Base-by-base conservation (phyloP, 2,329 filamentous ascomycete genomes). In the Mycosphaerella sp. region DNA sequence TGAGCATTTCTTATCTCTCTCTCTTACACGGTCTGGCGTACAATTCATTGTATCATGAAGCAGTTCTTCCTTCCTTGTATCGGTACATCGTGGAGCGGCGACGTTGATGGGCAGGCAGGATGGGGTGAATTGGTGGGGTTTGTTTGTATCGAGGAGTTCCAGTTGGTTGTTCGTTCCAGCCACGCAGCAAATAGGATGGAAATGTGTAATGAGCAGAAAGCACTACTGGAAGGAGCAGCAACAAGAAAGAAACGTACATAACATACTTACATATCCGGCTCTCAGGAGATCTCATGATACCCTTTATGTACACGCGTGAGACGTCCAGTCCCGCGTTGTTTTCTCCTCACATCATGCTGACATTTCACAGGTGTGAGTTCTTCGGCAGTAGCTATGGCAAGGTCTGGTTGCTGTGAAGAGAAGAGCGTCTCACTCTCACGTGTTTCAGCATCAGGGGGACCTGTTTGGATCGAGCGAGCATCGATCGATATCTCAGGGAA, bases 1-100 rank as follows among this genome's bases (percentile, higher is more conserved):
- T 43, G 40, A 54, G 52, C 52, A 44, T 50, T 40, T 54, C 52
- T 49, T 42, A 48, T 54, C 36, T 53, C 34, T 47, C 44, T 21
- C 21, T 40, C 32, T 39, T 6, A 25, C 21, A 25, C 21, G 7
- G 39, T 42, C 16, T 41, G 28, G 17, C 42, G 45, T 49, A 49
- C 45, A 49, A 37, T 36, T 49, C 45, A 42, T 42, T 41, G 45
- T 42, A 49, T 35, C 37, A 49, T 49, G 45, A 37, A 49, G 44
- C 28, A 16, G 37, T 34, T 47, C 44, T 49, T 49, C 14, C 40
- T 35, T 42, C 27, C 45, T 32, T 49, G 28, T 49, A 36, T 49
- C 37, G 45, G 39, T 43, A 41, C 28, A 41, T 35, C 28, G 30
- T 39, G 10, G 21, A 32, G 17, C 27, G 45, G 28, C 28, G 45